These are phyloP conservation scores for Starmerella khaoyaiensis DNA, from an alignment of 805 yeast species.

Conservation along the genomic window DNA sequence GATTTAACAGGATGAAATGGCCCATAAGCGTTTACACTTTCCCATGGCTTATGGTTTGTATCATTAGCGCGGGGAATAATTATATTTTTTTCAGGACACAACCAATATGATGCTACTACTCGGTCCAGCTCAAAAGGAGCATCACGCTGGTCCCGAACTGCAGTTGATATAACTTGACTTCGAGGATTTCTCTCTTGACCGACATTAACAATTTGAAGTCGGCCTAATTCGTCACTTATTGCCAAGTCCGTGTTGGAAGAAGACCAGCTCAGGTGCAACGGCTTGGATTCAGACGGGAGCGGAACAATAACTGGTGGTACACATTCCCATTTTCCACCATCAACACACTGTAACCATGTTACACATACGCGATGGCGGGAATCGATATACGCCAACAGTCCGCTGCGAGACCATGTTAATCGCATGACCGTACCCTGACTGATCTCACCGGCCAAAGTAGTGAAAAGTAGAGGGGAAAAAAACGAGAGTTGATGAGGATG, in stretches of 20 bases:
- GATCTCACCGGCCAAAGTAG: too few relatives aligned
- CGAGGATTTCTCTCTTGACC: slow-evolving; percentile 18
- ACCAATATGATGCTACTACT: slow-evolving; percentile 53
- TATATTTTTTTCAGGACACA: slow-evolving; percentile 56
- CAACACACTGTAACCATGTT: slow-evolving; percentile 57
- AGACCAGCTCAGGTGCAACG: slow-evolving; percentile 53
- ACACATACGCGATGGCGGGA: slow-evolving; percentile 34
- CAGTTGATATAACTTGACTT: slow-evolving; percentile 14
- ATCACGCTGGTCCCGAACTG: slow-evolving; percentile 23
- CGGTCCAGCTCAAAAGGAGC: slow-evolving; percentile 22
- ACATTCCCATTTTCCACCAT: slow-evolving; percentile 70
- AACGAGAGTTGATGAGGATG: too few relatives aligned
- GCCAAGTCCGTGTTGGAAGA: slow-evolving; percentile 72
- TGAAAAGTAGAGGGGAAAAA: too few relatives aligned
- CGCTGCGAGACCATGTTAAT: slow-evolving; percentile 34
- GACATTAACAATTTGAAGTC: slow-evolving; percentile 38
- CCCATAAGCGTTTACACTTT: slow-evolving; percentile 41
- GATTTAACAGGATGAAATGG: slow-evolving; percentile 54
- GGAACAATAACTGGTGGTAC: slow-evolving; percentile 40
- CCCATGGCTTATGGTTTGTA: slow-evolving; percentile 27
- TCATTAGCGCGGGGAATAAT: slow-evolving; percentile 9
- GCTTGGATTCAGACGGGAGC: slow-evolving; percentile 17
- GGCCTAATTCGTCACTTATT: slow-evolving; percentile 59
- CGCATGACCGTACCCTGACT: slow-evolving; percentile 3
- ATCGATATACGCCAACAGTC: slow-evolving; percentile 59